Evolutionary conservation across 352 stramenopile genomes (phyloP), one percentile per base, ranked within the genome.

Genomic region (Albugo laibachii): DNA sequence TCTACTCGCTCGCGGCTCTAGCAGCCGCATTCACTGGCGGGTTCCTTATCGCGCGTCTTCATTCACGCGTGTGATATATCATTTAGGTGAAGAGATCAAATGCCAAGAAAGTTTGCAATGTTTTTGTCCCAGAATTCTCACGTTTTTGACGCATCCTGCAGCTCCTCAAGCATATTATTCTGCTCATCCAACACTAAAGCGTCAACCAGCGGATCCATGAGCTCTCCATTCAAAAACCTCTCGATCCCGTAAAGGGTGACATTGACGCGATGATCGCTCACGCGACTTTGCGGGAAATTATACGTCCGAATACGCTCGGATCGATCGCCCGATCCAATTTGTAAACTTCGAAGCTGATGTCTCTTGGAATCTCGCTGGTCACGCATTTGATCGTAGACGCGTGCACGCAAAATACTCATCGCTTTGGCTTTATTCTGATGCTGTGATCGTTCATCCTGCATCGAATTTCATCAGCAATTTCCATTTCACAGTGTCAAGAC

Each of bases 361-460:
- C 65, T 66, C 54, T 78, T 66, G 24, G 63, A 52, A 53, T 82
- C 67, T 34, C 60, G 62, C 49, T 71, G 55, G 19, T 63, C 61
- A 41, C 91, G 83, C 53, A 97, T 80, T 13, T 92, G 84, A 51
- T 98, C 93, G 55, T 96, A 97, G 18, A 99, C 73, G 21, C 93
- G 88, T 6, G 87, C 75, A 49, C 83, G 88, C 6, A 99, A 72
- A 53, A 98, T 94, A 61, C 96, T 93, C 73, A 99, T 94, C 18
- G 95, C 95, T 52, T 97, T 86, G 38, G 95, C 92, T 59, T 98
- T 98, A 69, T 99, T 99, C 62, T 97, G 92, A 41, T 97, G 78
- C 67, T 99, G 95, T 36, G 75, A 95, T 15, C 95, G 79, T 61
- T 98, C 94, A 57, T 97, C 89, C 48, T 97, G 88, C 48, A 82